Conservation (phyloP, 305 asterid genomes). For the Salvia sclarea region DNA sequence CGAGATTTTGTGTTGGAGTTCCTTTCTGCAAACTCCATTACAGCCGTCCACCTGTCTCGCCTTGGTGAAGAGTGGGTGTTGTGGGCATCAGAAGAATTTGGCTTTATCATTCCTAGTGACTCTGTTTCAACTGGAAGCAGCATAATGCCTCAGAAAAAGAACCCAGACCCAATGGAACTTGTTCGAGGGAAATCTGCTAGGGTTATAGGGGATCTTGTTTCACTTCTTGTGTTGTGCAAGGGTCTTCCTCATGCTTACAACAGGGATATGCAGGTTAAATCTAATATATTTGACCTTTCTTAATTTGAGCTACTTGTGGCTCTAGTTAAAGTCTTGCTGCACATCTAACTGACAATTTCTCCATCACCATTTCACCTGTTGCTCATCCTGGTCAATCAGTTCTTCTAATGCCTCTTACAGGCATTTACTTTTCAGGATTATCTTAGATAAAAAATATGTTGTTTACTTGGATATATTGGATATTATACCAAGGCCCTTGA, state of each 20-base stretch:
- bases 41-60: slow-evolving; percentile 89
- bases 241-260: slow-evolving; percentile 99
- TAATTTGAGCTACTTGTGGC: background rate
- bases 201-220: slow-evolving; percentile 85
- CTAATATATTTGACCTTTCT: background rate
- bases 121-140: slow-evolving; percentile 98
- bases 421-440: no score
- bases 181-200: slow-evolving; percentile 98
- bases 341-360: background rate
- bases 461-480: no score
- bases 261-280: slow-evolving; percentile 88
- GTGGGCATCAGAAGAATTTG: slow-evolving; percentile 99
- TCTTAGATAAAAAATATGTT: no score
- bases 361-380: background rate
- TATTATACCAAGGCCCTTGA: no score
- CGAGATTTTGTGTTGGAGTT: slow-evolving; percentile 94
- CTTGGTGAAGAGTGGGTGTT: slow-evolving; percentile 99
- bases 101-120: slow-evolving; percentile 90
- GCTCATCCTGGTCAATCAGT: background rate
- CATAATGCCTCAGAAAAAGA: slow-evolving; percentile 99
- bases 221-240: slow-evolving; percentile 95
- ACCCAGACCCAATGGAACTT: slow-evolving; percentile 99
- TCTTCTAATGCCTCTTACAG: background rate
- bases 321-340: background rate
- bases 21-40: slow-evolving; percentile 82